These are phyloP conservation scores for Eucalyptus erythrocorys DNA, from an alignment of 345 rosid species.

Conservation along the genomic window DNA sequence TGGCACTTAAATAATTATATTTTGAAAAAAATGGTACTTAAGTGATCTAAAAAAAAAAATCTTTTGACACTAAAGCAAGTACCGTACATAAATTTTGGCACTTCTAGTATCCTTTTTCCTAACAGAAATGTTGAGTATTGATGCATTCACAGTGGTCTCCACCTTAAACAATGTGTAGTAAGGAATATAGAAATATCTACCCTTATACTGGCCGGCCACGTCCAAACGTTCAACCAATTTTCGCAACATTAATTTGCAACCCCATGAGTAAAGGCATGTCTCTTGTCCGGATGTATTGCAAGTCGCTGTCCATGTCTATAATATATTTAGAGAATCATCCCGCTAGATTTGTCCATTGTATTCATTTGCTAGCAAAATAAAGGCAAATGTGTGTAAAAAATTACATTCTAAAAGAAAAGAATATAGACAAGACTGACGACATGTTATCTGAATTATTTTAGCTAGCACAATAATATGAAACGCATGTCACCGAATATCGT, in stretches of 20 bases:
- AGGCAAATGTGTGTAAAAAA: rapidly evolving
- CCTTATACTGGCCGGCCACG: rapidly evolving
- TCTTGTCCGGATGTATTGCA: neutral
- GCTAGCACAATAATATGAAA: neutral
- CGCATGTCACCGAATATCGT: neutral
- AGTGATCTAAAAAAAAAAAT: no score
- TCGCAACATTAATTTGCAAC: neutral
- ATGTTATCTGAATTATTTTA: neutral
- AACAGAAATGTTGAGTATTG: no score
- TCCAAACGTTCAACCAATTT: neutral
- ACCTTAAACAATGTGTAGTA: no score
- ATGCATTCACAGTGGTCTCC: no score
- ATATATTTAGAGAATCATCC: neutral
- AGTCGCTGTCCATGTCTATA: rapidly evolving
- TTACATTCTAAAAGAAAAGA: neutral
- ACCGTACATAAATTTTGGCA: no score
- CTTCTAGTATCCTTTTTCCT: rapidly evolving
- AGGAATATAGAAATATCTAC: no score
- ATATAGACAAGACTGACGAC: neutral
- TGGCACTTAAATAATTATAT: no score
- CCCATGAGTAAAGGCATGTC: neutral
- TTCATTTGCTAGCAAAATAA: neutral
- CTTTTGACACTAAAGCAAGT: no score
- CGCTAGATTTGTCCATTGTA: neutral
- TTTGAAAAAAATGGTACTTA: no score